These are phyloP conservation scores for Backusella psychrophila DNA, from an alignment of 192 early-diverging fungal species.

Conservation along the genomic window DNA sequence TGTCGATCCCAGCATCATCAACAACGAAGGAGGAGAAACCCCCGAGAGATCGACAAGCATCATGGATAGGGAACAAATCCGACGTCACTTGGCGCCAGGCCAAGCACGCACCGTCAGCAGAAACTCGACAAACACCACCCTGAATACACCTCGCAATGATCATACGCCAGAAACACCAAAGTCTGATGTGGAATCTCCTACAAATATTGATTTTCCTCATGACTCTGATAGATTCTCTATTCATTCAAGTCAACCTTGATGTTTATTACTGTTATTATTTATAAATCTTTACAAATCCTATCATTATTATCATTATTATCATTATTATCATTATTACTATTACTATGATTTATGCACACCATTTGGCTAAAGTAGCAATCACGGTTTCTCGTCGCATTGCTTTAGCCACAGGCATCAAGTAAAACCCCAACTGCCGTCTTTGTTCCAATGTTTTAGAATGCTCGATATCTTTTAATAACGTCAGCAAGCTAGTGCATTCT, in stretches of 20 bases:
- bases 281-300: too few species aligned
- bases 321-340: neutral
- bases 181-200: neutral
- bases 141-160: neutral
- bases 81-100: slow-evolving; percentile 7
- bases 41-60: slow-evolving; percentile 7
- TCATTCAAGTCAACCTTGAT: slow-evolving; percentile 8
- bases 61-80: slow-evolving; percentile 13
- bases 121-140: neutral
- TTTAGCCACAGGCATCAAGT: slow-evolving; percentile 8
- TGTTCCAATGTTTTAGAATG: neutral
- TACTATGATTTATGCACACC: neutral
- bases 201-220: slow-evolving; percentile 26
- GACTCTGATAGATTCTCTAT: slow-evolving; percentile 29
- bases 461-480: neutral
- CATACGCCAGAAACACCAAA: neutral
- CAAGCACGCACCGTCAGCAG: neutral
- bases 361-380: slow-evolving; percentile 1
- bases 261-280: neutral
- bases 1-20: neutral
- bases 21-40: neutral
- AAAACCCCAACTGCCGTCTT: neutral
- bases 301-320: neutral
- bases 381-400: neutral
- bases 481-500: slow-evolving; percentile 1